Evolutionary conservation across 2,329 filamentous ascomycete genomes (phyloP), one percentile per base, ranked within the genome.

Genomic region (Cercospora berteroae): DNA sequence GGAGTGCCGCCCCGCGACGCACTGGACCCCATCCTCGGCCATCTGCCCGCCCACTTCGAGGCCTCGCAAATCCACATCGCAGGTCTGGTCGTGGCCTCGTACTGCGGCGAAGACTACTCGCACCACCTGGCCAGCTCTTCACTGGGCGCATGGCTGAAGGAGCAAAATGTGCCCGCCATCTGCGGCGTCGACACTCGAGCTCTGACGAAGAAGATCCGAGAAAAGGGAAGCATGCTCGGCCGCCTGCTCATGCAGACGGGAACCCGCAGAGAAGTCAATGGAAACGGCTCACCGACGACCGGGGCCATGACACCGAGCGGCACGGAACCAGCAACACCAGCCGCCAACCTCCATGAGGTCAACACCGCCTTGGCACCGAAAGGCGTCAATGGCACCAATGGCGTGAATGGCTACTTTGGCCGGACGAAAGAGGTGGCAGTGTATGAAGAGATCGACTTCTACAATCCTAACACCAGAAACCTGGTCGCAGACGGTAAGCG

Each of bases 201-300:
- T 65, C 83, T 99, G 79, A 99, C 95, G 61, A 97, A 98, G 86
- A 90, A 90, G 78, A 97, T 99, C 74, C 88, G 95, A 74, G 87
- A 96, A 76, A 89, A 97, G 80, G 95, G 95, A 77, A 97, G 93
- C 84, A 97, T 98, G 93, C 89, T 98, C 60, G 95, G 94, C 69
- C 91, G 92, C 73, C 87, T 99, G 86, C 85, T 95, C 71, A 86
- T 94, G 66, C 87, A 93, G 80, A 91, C 89, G 64, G 74, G 81
- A 5, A 76, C 77, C 20, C 68, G 74, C 73, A 73, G 81, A 64
- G 73, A 77, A 66, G 36, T 65, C 69, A 84, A 84, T 63, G 70
- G 67, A 44, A 39, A 68, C 27, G 63, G 67, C 25, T 65, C 66
- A 8, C 70, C 73, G 25, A 67, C 70, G 4, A 76, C 72, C 33